Evolutionary conservation across 768 basidiomycete species (phyloP), one percentile per base, ranked within the genome.

Genomic region (Macrolepiota dolichaula): DNA sequence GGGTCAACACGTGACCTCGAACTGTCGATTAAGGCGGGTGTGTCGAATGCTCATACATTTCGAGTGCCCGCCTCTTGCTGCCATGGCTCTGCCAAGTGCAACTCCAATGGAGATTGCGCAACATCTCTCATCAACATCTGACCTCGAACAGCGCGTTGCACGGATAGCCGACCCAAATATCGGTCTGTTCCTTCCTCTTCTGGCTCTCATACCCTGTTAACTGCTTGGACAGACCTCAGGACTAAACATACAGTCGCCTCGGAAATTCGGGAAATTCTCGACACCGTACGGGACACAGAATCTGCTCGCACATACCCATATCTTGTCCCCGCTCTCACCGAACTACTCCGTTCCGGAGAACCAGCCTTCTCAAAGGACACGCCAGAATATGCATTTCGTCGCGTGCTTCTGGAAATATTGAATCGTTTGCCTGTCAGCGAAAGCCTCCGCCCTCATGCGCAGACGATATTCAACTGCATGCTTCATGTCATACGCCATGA

Each of bases 391-490:
- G 85, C 87, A 66, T 93, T 96, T 68, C 91, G 97, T 49, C 87
- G 91, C 65, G 85, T 88, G 40, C 81, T 97, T 15, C 81, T 98
- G 61, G 92, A 97, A 69, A 92, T 96, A 54, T 76, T 98, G 29
- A 91, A 95, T 73, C 89, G 95, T 44, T 81, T 98, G 12, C 92
- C 94, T 0, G 82, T 87, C 42, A 85, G 84, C 56, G 97, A 98
- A 57, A 77, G 82, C n/a, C 78, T 95, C 22, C 84, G 90, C 42
- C 79, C 82, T 55, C 88, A 91, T 64, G 81, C 85, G 17, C 75
- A 81, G 13, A 71, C 81, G 1, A 83, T 98, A 49, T 90, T 91
- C 71, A 80, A 80, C 57, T 87, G 93, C 55, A 87, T 97, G 86
- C 80, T 98, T 38, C 81, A 92, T 63, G 79, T 94, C 55, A 80